Evolutionary conservation across 805 yeast species (phyloP).

Genomic region (Ogataea henricii): DNA sequence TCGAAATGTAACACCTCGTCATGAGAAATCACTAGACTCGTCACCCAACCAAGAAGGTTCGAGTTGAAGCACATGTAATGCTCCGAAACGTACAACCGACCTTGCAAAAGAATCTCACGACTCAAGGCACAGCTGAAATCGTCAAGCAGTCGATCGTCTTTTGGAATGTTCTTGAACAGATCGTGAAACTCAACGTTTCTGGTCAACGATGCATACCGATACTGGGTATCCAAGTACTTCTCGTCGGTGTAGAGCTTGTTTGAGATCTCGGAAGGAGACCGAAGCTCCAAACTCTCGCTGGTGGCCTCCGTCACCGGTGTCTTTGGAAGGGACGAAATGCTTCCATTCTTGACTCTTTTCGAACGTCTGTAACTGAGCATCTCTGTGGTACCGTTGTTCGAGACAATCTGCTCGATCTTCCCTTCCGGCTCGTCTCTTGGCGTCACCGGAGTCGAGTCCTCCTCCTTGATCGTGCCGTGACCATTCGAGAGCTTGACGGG

Average conservation of each 20-base stretch:
- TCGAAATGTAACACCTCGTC: constrained; percentile 74
- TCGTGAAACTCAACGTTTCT: constrained; percentile 78
- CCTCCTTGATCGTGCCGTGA: constrained; percentile 10
- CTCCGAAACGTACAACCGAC: constrained; percentile 80
- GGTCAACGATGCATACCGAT: constrained; percentile 62
- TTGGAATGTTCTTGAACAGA: constrained; percentile 66
- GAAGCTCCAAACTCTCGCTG: constrained; percentile 16
- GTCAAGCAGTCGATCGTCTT: constrained; percentile 72
- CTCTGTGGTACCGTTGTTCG: constrained; percentile 30
- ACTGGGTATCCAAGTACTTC: constrained; percentile 55
- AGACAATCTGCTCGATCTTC: constrained; percentile 21
- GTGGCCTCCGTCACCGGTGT: constrained; percentile 20
- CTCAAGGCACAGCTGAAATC: constrained; percentile 91
- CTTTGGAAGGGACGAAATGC: constrained; percentile 24
- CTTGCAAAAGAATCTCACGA: constrained; percentile 84
- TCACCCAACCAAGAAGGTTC: constrained; percentile 86
- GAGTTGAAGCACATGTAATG: constrained; percentile 83
- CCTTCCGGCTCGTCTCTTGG: constrained; percentile 16
- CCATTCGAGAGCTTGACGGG: constrained; percentile 12
- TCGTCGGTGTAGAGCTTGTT: constrained; percentile 60
- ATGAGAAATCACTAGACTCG: constrained; percentile 70
- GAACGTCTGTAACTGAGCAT: constrained; percentile 34
- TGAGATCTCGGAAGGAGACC: constrained; percentile 17
- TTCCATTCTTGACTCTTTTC: constrained; percentile 22
- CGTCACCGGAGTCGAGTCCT: constrained; percentile 9